Evolutionary conservation across 306 rosid species (phyloP).

Genomic region (Styphnolobium japonicum): DNA sequence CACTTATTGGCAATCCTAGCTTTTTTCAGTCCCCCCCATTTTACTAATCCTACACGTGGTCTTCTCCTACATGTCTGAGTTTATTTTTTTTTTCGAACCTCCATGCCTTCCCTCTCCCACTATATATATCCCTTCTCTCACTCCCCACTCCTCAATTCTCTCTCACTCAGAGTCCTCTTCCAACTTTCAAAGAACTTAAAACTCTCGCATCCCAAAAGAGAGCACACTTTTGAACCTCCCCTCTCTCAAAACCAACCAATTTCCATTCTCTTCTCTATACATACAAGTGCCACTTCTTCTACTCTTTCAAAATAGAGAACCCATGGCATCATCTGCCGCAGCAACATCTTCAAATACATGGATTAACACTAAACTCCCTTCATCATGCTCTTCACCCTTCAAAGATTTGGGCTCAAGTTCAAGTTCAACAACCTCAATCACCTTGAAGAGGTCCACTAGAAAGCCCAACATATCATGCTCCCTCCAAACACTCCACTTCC

Average conservation of each 20-base stretch:
- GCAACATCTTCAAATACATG: constrained; percentile 25
- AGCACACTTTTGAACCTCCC: not conserved
- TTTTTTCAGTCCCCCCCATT: constrained; percentile 26
- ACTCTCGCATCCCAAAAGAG: not conserved
- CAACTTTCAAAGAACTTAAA: not conserved
- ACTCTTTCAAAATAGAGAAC: constrained; percentile 8
- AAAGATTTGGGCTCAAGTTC: constrained; percentile 24
- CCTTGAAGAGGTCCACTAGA: not conserved
- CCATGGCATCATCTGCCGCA: constrained; percentile 37
- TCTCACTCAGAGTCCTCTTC: not conserved
- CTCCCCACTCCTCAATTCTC: constrained; percentile 33
- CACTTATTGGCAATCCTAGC: constrained; percentile 43
- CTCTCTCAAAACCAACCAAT: constrained; percentile 6
- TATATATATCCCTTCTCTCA: constrained; percentile 47
- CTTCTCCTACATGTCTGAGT: constrained; percentile 39
- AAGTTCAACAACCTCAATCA: constrained; percentile 12
- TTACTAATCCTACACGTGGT: constrained; percentile 75
- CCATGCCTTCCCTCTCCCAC: constrained; percentile 17
- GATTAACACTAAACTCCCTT: constrained; percentile 27
- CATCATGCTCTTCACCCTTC: constrained; percentile 9
- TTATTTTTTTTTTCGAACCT: too few relatives aligned
- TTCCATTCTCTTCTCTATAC: not conserved
- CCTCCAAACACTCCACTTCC: constrained; percentile 63
- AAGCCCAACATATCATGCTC: constrained; percentile 33
- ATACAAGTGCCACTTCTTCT: not conserved